Conservation (phyloP, 345 rosid species). For the Eucalyptus sp. region DNA sequence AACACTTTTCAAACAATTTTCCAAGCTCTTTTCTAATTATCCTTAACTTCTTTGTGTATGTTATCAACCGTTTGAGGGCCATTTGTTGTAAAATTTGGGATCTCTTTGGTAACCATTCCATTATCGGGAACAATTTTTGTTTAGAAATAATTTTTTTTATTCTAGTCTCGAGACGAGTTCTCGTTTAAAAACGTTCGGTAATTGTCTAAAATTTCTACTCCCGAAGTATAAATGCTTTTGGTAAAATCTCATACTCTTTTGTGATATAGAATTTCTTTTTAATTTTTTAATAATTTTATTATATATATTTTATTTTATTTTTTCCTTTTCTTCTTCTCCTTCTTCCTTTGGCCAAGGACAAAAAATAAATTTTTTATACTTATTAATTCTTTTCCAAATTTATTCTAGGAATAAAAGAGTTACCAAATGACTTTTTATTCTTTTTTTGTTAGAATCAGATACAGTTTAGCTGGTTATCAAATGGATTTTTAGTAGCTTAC, state of each 20-base stretch:
- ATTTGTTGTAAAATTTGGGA: not conserved
- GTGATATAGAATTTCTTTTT: too few species aligned
- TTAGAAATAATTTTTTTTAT: too few species aligned
- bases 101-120: too few species aligned
- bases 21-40: not conserved
- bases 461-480: rapidly evolving
- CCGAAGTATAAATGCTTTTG: rapidly evolving
- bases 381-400: rapidly evolving
- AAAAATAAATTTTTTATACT: too few species aligned
- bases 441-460: rapidly evolving
- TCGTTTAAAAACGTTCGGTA: rapidly evolving
- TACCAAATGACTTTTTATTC: rapidly evolving
- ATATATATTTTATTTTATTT: rapidly evolving
- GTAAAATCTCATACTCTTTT: rapidly evolving
- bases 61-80: not conserved
- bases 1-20: not conserved
- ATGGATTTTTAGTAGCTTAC: not conserved
- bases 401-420: rapidly evolving
- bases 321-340: too few species aligned
- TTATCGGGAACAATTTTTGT: rapidly evolving
- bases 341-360: too few species aligned
- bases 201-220: rapidly evolving
- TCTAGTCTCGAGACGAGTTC: rapidly evolving
- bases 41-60: not conserved
- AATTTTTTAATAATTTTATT: too few species aligned